These are phyloP conservation scores for Amylocarpus encephaloides DNA, from an alignment of 2,329 filamentous ascomycete genomes.

Conservation along the genomic window DNA sequence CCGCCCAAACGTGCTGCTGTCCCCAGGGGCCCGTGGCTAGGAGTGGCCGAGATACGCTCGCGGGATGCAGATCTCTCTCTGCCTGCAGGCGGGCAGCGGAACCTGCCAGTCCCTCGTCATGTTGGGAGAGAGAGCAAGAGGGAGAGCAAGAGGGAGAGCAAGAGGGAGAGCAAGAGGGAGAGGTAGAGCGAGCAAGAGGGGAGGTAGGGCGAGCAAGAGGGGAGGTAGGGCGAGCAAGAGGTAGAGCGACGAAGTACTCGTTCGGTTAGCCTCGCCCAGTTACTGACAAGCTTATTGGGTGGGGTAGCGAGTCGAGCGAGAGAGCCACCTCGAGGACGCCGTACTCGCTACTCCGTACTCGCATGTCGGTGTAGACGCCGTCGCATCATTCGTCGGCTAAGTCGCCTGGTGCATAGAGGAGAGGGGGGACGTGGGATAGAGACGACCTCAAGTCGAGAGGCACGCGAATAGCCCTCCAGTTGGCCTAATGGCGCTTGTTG, in stretches of 20 bases:
- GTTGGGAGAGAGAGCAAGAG: slow-evolving; percentile 2
- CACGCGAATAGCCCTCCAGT: too few species aligned
- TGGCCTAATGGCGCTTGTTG: slow-evolving; percentile 28
- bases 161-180: too few species aligned
- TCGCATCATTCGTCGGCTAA: slow-evolving; percentile 27
- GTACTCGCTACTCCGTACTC: neutral
- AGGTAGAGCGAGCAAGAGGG: slow-evolving; percentile 6
- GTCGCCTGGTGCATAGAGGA: slow-evolving; percentile 1
- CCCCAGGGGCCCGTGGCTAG: slow-evolving; percentile 14
- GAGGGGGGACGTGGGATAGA: neutral
- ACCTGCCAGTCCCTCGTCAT: slow-evolving; percentile 1
- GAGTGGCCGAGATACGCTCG: slow-evolving; percentile 19
- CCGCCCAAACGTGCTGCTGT: slow-evolving; percentile 1
- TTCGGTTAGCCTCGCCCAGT: too few species aligned
- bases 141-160: slow-evolving; percentile 1
- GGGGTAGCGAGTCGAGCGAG: neutral
- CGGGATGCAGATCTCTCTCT: neutral
- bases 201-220: slow-evolving; percentile 7
- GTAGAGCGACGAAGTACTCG: slow-evolving; percentile 21
- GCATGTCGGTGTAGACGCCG: slow-evolving; percentile 20
- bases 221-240: slow-evolving; percentile 2
- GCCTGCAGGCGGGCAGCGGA: neutral
- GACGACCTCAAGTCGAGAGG: neutral
- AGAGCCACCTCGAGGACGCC: too few species aligned
- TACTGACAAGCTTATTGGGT: slow-evolving; percentile 2